Evolutionary conservation across 306 rosid species (phyloP).

Genomic region (Quercus parvula): DNA sequence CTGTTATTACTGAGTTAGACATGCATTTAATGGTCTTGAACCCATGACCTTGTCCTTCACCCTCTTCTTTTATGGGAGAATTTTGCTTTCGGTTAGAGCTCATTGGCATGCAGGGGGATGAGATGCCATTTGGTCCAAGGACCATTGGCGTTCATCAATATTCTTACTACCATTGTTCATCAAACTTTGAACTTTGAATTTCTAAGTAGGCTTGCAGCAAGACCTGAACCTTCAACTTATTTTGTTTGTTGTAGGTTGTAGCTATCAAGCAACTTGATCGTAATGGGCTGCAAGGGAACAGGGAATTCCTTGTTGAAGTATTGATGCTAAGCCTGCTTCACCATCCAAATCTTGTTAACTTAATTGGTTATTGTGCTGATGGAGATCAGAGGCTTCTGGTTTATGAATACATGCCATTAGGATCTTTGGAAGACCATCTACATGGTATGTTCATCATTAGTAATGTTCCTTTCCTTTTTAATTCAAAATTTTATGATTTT

Average conservation of each 20-base stretch:
- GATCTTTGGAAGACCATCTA: conserved; percentile 56
- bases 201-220: neutral
- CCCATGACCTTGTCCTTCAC: neutral
- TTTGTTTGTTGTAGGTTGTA: conserved; percentile 37
- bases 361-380: conserved; percentile 59
- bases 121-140: neutral
- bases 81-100: neutral
- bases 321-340: conserved; percentile 56
- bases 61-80: neutral
- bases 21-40: neutral
- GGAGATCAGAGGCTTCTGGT: conserved; percentile 62
- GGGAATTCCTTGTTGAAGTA: conserved; percentile 59
- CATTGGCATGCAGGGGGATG: neutral
- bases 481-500: neutral
- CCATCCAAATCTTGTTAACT: conserved; percentile 58
- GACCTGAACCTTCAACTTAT: conserved; percentile 3
- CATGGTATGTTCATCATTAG: conserved; percentile 32
- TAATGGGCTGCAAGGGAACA: conserved; percentile 60
- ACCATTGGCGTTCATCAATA: neutral
- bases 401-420: conserved; percentile 55
- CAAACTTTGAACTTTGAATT: neutral
- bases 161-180: neutral
- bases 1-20: neutral
- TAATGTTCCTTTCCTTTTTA: neutral
- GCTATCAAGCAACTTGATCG: conserved; percentile 61